Evolutionary conservation across 140 eudicot genomes (phyloP).

Genomic region (Oenanthe javanica): DNA sequence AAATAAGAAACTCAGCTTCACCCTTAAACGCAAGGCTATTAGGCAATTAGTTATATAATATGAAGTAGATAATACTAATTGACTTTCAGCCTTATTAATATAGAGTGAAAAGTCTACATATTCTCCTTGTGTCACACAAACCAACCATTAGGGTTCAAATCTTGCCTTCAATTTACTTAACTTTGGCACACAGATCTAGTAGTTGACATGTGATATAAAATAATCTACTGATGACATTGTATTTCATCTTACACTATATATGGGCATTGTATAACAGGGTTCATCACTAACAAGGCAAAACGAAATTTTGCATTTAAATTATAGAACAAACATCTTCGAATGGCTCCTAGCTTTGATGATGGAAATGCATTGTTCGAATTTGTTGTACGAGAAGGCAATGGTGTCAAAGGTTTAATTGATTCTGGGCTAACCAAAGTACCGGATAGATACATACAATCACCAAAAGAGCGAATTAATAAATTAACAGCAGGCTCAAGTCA

Average conservation of each 20-base stretch:
- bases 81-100: too few species aligned
- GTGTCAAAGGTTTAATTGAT: slow-evolving; percentile 19
- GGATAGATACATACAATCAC: slow-evolving; percentile 19
- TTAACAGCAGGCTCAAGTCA: neutral
- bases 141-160: too few species aligned
- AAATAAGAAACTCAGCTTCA: too few species aligned
- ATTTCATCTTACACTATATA: neutral
- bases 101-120: too few species aligned
- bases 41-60: too few species aligned
- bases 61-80: too few species aligned
- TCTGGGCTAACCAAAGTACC: slow-evolving; percentile 17
- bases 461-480: slow-evolving; percentile 13
- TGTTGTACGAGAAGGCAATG: slow-evolving; percentile 23
- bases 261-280: neutral
- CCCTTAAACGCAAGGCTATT: too few species aligned
- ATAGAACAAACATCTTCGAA: neutral
- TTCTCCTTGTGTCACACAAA: too few species aligned
- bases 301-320: neutral
- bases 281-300: neutral
- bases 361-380: slow-evolving; percentile 23
- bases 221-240: too few species aligned
- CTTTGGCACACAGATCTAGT: too few species aligned
- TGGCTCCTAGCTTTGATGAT: slow-evolving; percentile 21
- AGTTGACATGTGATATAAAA: too few species aligned
- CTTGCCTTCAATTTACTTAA: too few species aligned